Conservation (phyloP, 305 asterid genomes). For the Solanum aculeatissimum region DNA sequence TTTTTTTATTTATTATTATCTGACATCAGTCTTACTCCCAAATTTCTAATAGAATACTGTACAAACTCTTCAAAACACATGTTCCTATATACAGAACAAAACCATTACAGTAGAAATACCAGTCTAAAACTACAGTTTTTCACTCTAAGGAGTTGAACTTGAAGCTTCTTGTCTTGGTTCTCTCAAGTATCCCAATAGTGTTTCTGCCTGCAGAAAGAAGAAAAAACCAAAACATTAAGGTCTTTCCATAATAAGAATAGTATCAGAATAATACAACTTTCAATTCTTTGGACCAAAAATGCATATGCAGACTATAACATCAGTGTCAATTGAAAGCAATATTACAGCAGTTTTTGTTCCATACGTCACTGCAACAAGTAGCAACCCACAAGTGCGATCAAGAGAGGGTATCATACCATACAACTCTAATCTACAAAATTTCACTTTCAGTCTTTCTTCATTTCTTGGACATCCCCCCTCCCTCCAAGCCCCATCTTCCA, state of each 20-base stretch:
- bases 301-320: not conserved
- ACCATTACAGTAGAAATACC: conserved; percentile 8
- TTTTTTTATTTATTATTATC: not conserved
- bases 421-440: not conserved
- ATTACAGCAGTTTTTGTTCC: conserved; percentile 8
- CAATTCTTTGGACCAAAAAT: not conserved
- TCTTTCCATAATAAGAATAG: not conserved
- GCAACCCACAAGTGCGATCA: not conserved
- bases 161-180: conserved; percentile 92
- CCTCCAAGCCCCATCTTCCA: not conserved
- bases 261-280: conserved; percentile 6
- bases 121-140: conserved; percentile 11
- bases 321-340: conserved; percentile 14
- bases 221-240: not conserved
- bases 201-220: conserved; percentile 73
- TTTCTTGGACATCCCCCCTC: not conserved
- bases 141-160: conserved; percentile 45
- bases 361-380: not conserved
- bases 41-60: conserved; percentile 32
- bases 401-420: not conserved
- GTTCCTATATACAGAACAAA: conserved; percentile 31
- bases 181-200: conserved; percentile 81
- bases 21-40: not conserved
- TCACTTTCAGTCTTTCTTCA: not conserved
- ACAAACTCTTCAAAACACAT: conserved; percentile 24